Conservation (phyloP, 1,284 basidiomycete species). For the Ustanciosporium gigantosporum region DNA sequence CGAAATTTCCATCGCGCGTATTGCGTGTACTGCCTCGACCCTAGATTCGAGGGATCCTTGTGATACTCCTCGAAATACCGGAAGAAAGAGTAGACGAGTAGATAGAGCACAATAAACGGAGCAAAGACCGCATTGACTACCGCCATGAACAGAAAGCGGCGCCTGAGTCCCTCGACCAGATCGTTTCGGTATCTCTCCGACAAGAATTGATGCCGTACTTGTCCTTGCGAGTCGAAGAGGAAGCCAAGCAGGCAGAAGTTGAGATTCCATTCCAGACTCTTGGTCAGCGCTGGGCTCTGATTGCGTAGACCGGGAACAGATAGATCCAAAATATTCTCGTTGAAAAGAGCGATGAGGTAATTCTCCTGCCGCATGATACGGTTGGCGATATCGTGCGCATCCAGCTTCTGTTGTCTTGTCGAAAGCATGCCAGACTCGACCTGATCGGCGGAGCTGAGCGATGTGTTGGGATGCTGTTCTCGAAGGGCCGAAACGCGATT, state of each 20-base stretch:
- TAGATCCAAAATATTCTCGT: constrained; percentile 90
- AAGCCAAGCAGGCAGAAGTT: constrained; percentile 92
- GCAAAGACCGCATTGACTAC: constrained; percentile 90
- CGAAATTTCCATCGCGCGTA: constrained; percentile 98
- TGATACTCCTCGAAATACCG: constrained; percentile 99
- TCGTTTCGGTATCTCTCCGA: constrained; percentile 77
- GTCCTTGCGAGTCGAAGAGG: constrained; percentile 83
- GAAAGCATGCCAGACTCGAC: constrained; percentile 56
- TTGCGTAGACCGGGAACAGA: constrained; percentile 67
- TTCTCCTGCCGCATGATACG: constrained; percentile 97
- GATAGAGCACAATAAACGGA: constrained; percentile 95
- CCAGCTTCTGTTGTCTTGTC: constrained; percentile 60
- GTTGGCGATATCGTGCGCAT: constrained; percentile 94
- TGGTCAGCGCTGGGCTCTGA: constrained; percentile 73
- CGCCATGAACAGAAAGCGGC: constrained; percentile 93
- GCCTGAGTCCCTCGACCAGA: constrained; percentile 77
- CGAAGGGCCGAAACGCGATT: constrained; percentile 69
- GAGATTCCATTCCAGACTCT: constrained; percentile 93
- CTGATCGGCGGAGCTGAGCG: constrained; percentile 59
- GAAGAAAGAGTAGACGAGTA: constrained; percentile 98
- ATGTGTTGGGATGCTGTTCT: constrained; percentile 45
- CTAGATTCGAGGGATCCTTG: constrained; percentile 93
- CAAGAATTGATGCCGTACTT: constrained; percentile 85
- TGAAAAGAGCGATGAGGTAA: constrained; percentile 95
- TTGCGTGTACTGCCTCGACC: constrained; percentile 86